Percentiles rank a stretch among this genome's conserved stretches.
phyloP scores from a whole-genome alignment of 345 rosid species.

The Euphorbia lathyris region DNA sequence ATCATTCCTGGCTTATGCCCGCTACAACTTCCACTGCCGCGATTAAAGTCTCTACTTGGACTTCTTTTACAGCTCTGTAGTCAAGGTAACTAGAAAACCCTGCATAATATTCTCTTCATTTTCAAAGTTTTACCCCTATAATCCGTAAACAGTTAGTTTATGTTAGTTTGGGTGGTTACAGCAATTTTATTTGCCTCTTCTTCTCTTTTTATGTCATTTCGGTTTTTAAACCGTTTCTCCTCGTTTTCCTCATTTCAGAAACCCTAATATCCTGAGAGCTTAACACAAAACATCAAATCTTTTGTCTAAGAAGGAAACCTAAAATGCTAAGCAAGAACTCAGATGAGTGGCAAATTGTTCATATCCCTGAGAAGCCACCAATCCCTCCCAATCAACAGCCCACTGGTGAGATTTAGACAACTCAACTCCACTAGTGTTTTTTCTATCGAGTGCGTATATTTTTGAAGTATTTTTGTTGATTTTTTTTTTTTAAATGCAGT shows the following conservation, averaged over 20 bases:
- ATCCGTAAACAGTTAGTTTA: too few relatives aligned
- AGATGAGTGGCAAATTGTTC: constrained; percentile 36
- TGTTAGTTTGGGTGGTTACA: too few relatives aligned
- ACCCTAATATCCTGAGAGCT: background rate
- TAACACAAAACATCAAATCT: background rate
- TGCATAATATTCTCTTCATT: too few relatives aligned
- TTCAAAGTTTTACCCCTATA: too few relatives aligned
- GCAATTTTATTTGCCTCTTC: too few relatives aligned
- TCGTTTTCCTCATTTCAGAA: background rate
- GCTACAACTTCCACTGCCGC: too few relatives aligned
- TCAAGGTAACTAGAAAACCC: too few relatives aligned
- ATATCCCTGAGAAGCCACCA: constrained; percentile 56
- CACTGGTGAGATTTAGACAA: constrained; percentile 40
- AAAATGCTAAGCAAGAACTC: constrained; percentile 1
- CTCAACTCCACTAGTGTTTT: background rate
- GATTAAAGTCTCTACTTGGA: too few relatives aligned
- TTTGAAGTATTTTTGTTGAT: background rate
- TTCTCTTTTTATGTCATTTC: too few relatives aligned
- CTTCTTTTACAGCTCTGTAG: too few relatives aligned
- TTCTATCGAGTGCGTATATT: background rate
- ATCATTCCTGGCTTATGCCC: too few relatives aligned
- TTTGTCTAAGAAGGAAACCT: background rate
- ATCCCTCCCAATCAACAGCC: constrained; percentile 53
- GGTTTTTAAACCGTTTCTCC: too few relatives aligned
- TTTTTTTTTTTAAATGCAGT: constrained; percentile 30